phyloP scores from a whole-genome alignment of 148 eudicot genomes.

The Mesembryanthemum crystallinum region DNA sequence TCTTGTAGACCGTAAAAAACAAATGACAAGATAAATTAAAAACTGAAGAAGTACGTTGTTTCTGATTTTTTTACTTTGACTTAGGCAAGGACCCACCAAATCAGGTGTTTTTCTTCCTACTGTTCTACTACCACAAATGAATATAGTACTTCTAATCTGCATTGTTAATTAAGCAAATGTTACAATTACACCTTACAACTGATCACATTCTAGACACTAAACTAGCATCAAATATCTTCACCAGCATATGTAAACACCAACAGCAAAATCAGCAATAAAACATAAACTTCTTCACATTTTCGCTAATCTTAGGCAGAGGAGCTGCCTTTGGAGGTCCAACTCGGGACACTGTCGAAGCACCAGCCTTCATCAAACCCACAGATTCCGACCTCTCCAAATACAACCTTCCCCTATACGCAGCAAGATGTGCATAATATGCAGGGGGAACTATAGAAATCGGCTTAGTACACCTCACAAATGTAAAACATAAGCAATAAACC shows the following conservation, averaged over 20 bases:
- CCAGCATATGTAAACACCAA: neutral
- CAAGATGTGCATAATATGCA: slow-evolving; percentile 91
- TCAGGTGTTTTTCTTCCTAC: too few species aligned
- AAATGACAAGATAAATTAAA: too few species aligned
- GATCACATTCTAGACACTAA: slow-evolving; percentile 1
- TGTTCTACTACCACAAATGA: too few species aligned
- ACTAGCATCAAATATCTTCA: neutral
- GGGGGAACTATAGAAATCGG: slow-evolving; percentile 95
- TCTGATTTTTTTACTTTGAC: too few species aligned
- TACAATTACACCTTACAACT: neutral
- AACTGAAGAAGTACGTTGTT: too few species aligned
- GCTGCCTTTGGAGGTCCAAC: slow-evolving; percentile 47
- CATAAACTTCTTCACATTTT: slow-evolving; percentile 86
- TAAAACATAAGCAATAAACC: slow-evolving; percentile 80
- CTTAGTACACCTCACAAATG: slow-evolving; percentile 88
- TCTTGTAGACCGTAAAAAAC: too few species aligned
- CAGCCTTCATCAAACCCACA: slow-evolving; percentile 19
- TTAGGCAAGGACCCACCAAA: too few species aligned
- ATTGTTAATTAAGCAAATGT: neutral
- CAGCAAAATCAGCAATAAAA: slow-evolving; percentile 66
- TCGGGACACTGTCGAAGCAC: slow-evolving; percentile 39
- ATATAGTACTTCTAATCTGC: neutral
- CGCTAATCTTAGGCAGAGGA: slow-evolving; percentile 78
- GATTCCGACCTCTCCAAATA: slow-evolving; percentile 65
- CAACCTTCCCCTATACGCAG: slow-evolving; percentile 87